Conservation (phyloP, 176 grass and related monocot species). For the Oryza officinalis region DNA sequence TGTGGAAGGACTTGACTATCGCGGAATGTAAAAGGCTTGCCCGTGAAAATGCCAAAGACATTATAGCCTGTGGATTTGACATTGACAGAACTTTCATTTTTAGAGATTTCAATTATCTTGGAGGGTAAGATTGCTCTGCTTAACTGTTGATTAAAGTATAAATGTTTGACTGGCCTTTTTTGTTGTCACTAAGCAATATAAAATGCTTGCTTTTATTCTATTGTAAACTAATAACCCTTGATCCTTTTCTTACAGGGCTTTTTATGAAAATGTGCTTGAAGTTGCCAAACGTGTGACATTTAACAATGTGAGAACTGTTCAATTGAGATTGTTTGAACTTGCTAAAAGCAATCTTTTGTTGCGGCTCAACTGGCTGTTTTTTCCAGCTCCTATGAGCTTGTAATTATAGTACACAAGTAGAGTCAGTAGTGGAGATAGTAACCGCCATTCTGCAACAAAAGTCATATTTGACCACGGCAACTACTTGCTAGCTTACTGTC, state of each 20-base stretch:
- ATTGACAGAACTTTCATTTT: constrained; percentile 87
- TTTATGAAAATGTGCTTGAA: constrained; percentile 83
- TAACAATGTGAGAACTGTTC: constrained; percentile 71
- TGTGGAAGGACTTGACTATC: constrained; percentile 79
- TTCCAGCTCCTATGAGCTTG: too few relatives aligned
- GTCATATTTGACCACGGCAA: too few relatives aligned
- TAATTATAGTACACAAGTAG: too few relatives aligned
- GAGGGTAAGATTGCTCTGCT: constrained; percentile 59
- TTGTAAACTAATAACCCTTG: constrained; percentile 9
- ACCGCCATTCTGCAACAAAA: too few relatives aligned
- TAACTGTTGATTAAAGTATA: background rate
- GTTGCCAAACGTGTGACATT: constrained; percentile 82
- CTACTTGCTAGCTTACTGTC: too few relatives aligned
- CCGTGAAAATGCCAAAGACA: constrained; percentile 96
- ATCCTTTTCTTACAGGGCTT: constrained; percentile 56
- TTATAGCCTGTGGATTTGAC: constrained; percentile 94
- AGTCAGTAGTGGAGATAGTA: too few relatives aligned
- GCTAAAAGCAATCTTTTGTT: background rate
- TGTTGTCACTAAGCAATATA: background rate
- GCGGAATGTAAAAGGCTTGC: constrained; percentile 83
- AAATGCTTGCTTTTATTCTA: background rate
- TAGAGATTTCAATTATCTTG: constrained; percentile 71
- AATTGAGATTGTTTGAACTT: background rate
- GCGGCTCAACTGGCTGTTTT: too few relatives aligned
- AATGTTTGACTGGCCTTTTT: background rate